phyloP scores from a whole-genome alignment of 345 rosid genomes.

The Eucalyptus erythrocorys region DNA sequence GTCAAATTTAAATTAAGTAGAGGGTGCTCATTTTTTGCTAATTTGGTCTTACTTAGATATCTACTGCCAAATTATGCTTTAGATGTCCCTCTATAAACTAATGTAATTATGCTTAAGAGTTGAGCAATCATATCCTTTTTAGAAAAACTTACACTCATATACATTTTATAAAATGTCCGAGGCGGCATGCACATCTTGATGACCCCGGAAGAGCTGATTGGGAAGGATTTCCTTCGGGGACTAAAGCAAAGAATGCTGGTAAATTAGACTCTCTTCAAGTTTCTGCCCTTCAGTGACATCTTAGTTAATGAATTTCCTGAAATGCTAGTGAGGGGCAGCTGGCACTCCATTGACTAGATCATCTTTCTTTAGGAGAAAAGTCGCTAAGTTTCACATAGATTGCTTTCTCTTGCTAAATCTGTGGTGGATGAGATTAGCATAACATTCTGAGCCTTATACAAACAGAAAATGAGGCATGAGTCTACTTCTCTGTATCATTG shows the following conservation, averaged over 20 bases:
- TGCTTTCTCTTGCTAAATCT: background rate
- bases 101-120: too few species aligned
- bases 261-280: background rate
- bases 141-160: too few species aligned
- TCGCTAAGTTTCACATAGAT: background rate
- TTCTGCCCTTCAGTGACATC: background rate
- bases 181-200: conserved; percentile 81
- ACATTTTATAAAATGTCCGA: too few species aligned
- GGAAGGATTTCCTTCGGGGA: conserved; percentile 99
- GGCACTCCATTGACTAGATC: background rate
- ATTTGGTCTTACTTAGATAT: too few species aligned
- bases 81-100: too few species aligned
- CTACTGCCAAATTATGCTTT: too few species aligned
- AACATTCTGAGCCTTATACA: background rate
- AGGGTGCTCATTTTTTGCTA: too few species aligned
- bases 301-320: background rate
- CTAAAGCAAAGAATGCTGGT: conserved; percentile 97
- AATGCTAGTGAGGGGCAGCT: background rate
- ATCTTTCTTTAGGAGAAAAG: background rate
- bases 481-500: background rate
- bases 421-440: background rate
- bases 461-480: background rate
- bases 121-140: too few species aligned
- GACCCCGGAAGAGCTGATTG: conserved; percentile 94
- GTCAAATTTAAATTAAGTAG: too few species aligned